A percentile compares a stretch with the other conserved stretches of the same genome.
Evolutionary conservation across 352 stramenopile genomes (phyloP).

Genomic region (Phytopythium ostracodes): DNA sequence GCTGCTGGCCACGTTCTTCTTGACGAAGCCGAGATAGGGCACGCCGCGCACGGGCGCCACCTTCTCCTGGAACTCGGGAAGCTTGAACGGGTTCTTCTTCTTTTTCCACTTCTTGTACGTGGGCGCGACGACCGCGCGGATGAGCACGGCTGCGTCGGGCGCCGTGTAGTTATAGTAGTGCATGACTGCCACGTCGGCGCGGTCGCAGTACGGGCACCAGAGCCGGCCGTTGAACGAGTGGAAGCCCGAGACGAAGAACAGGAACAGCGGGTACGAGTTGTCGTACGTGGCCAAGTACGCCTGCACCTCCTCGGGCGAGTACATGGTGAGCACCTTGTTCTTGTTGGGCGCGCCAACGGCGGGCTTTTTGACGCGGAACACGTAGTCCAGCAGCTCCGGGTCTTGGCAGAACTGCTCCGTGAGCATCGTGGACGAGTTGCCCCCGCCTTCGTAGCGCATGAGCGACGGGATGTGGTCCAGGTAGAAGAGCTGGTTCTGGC

Average conservation of each 20-base stretch:
- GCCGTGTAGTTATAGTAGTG: conserved; percentile 82
- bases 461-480: conserved; percentile 76
- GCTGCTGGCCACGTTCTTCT: conserved; percentile 44
- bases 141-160: conserved; percentile 46
- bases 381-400: conserved; percentile 57
- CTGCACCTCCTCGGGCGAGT: conserved; percentile 36
- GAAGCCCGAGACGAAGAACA: conserved; percentile 74
- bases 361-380: conserved; percentile 56
- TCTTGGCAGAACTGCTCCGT: conserved; percentile 67
- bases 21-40: conserved; percentile 60
- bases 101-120: conserved; percentile 81
- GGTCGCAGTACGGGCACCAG: conserved; percentile 80
- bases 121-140: conserved; percentile 42
- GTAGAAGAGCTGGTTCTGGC: conserved; percentile 81
- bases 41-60: conserved; percentile 53
- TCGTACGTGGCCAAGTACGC: conserved; percentile 61
- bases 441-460: conserved; percentile 67
- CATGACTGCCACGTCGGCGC: conserved; percentile 58
- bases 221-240: conserved; percentile 72
- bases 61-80: conserved; percentile 50
- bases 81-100: conserved; percentile 75
- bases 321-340: conserved; percentile 61
- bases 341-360: conserved; percentile 35
- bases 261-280: conserved; percentile 67
- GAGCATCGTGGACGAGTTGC: conserved; percentile 71